Evolutionary conservation across 2,329 filamentous ascomycete genomes (phyloP), one percentile per base, ranked within the genome.

Genomic region (Epichloe glyceriae): DNA sequence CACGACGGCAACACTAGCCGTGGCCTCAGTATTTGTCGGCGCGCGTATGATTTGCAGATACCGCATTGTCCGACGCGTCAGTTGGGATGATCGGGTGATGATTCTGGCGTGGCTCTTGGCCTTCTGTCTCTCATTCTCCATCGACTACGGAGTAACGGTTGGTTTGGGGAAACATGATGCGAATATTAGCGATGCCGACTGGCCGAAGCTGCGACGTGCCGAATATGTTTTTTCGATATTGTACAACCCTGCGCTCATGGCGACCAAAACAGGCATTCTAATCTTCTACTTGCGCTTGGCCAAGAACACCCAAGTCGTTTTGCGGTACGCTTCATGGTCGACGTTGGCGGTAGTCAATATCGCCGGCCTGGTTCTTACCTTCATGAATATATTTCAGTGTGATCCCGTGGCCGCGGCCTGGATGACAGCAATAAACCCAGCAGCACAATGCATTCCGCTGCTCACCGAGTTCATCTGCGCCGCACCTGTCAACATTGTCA

Each of bases 301-400:
- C 26, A 85, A 83, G 59, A 86, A 88, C 53, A 83, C 79, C 0
- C 82, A 94, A 57, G 80, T 80, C 55, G 73, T 90, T 47, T 83
- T 95, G 56, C 81, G 85, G 53, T 79, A 85, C 67, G 82, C 83
- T n/a, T 93, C 88, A n/a, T 89, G 89, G 72, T 73, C 76, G 4
- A 88, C 86, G 0, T 71, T 96, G 2, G 73, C 72, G 46, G 75
- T 95, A 20, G 88, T 95, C 63, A 94, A 93, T 60, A 63, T 83
- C 7, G 85, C 86, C 33, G 90, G 89, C 14, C 59, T 82, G 19
- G 85, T 89, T 14, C 73, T 97, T 57, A 95, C 89, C 1, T 76
- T 95, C 34, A 75, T 95, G 64, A 94, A 91, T 62, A 80, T 91
- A 57, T 88, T 95, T 56, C 90, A 95, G 69, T 96, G 91, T 64